These are phyloP conservation scores for Apiosordaria backusii DNA, from an alignment of 495 filamentous ascomycete species.

Conservation along the genomic window DNA sequence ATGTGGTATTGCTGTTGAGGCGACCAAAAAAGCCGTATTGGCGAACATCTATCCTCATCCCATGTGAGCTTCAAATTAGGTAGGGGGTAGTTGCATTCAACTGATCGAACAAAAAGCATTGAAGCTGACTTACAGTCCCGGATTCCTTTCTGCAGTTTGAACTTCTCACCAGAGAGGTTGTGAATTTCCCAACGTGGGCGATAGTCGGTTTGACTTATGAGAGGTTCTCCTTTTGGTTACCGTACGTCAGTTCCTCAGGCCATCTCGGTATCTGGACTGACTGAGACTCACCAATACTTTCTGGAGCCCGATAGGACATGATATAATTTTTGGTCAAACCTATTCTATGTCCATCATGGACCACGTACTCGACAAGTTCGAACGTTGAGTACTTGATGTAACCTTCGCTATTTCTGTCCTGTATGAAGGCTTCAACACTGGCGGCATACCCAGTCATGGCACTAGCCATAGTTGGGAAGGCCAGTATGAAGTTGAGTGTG, in stretches of 20 bases:
- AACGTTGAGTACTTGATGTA: not conserved
- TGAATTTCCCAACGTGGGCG: not conserved
- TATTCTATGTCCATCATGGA: not conserved
- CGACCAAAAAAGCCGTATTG: not conserved
- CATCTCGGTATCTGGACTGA: not conserved
- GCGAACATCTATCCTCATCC: not conserved
- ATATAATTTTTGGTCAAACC: not conserved
- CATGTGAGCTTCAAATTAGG: too few species aligned
- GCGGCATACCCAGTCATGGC: not conserved
- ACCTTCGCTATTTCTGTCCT: not conserved
- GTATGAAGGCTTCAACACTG: not conserved
- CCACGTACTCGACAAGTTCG: not conserved
- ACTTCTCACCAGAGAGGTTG: not conserved
- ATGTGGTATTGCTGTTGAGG: not conserved
- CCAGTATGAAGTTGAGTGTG: not conserved
- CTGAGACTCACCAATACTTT: not conserved
- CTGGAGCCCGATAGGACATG: not conserved
- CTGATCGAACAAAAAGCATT: too few species aligned
- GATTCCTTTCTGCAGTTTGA: not conserved
- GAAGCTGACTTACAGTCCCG: not conserved
- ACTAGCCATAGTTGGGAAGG: not conserved
- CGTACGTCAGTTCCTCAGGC: not conserved
- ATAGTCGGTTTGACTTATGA: too few species aligned
- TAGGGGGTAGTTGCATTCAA: too few species aligned
- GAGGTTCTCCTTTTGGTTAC: not conserved